Evolutionary conservation across 805 yeast genomes (phyloP).

Genomic region (Wickerhamiella qilinensis): DNA sequence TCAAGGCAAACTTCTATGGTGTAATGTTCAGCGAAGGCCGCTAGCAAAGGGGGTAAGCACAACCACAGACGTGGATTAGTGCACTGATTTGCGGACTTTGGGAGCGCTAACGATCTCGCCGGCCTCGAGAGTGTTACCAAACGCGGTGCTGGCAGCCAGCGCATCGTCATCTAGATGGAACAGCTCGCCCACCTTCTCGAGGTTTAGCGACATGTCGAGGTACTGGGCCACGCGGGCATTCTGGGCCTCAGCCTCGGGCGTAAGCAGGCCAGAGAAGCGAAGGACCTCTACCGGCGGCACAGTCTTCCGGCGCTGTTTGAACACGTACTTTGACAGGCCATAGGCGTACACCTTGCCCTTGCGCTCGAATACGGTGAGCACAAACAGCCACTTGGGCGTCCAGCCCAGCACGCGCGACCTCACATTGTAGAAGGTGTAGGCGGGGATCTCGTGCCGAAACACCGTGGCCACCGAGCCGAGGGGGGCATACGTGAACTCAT

Average conservation of each 20-base stretch:
- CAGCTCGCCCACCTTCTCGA: conserved; percentile 10
- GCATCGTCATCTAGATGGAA: neutral
- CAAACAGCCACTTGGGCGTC: conserved; percentile 78
- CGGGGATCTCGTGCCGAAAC: conserved; percentile 58
- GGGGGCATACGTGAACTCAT: conserved; percentile 46
- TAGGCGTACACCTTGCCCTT: conserved; percentile 30
- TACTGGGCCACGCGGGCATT: conserved; percentile 10
- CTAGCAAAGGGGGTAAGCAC: no score
- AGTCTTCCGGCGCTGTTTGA: conserved; percentile 65
- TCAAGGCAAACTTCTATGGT: no score
- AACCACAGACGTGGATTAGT: no score
- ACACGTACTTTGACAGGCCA: conserved; percentile 62
- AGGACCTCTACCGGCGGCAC: conserved; percentile 49
- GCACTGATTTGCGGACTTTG: no score
- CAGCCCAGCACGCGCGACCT: conserved; percentile 53
- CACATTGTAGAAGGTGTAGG: conserved; percentile 43
- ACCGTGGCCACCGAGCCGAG: conserved; percentile 55
- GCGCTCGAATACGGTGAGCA: conserved; percentile 41
- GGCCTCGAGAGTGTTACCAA: neutral
- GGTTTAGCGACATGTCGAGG: conserved; percentile 10
- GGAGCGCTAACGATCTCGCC: no score
- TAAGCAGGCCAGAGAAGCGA: conserved; percentile 37
- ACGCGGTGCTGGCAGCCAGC: neutral
- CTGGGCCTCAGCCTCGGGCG: conserved; percentile 30
- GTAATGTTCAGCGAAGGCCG: no score